phyloP scores from a whole-genome alignment of 768 basidiomycete genomes.

The Kwoniella heveanensis region DNA sequence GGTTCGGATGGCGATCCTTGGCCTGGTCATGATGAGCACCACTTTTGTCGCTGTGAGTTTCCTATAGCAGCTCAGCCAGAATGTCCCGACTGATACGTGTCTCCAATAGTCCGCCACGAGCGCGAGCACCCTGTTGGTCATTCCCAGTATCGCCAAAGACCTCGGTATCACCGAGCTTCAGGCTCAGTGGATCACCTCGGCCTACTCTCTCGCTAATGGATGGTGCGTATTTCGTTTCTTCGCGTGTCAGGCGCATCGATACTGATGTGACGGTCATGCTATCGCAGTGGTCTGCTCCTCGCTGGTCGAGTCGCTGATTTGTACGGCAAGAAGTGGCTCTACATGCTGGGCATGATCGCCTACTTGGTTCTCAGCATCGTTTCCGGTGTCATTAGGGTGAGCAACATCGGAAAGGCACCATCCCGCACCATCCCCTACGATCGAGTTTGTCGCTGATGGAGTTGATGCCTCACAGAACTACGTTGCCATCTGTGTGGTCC shows the following conservation, averaged over 20 bases:
- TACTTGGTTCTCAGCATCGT: conserved; percentile 64
- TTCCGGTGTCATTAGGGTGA: conserved; percentile 28
- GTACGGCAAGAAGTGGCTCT: conserved; percentile 72
- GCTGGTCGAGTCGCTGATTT: conserved; percentile 44
- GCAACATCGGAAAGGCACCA: conserved; percentile 23
- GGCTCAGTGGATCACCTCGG: conserved; percentile 31
- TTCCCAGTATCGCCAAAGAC: conserved; percentile 24
- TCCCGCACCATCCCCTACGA: too few species aligned
- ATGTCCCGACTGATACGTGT: neutral
- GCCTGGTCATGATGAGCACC: conserved; percentile 21
- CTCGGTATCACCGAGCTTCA: conserved; percentile 22
- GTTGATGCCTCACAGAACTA: conserved; percentile 12
- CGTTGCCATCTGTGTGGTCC: conserved; percentile 32
- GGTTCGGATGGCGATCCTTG: conserved; percentile 3
- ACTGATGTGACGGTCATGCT: too few species aligned
- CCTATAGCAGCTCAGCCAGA: neutral
- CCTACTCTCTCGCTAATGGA: conserved; percentile 25
- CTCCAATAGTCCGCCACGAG: conserved; percentile 18
- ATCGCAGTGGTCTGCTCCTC: conserved; percentile 34
- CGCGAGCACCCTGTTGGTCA: conserved; percentile 10
- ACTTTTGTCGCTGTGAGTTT: conserved; percentile 23
- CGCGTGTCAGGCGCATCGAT: too few species aligned
- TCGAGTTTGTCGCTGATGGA: neutral
- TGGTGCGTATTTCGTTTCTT: conserved; percentile 8
- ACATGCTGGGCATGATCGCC: conserved; percentile 64